Conservation (phyloP, 129 eudicot species). For the Flaveria brownii region DNA sequence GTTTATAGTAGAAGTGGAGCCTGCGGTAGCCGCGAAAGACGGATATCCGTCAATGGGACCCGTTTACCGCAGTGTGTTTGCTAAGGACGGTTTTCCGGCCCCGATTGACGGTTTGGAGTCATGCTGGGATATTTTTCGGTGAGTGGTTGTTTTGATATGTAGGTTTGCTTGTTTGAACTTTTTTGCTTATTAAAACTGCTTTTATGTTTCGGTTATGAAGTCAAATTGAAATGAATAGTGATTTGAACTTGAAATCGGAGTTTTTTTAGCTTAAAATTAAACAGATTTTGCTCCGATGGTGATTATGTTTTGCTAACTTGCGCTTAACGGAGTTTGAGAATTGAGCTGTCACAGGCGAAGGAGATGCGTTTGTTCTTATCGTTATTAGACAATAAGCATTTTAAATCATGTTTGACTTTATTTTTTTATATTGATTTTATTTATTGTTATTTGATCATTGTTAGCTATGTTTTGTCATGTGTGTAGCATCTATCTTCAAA, state of each 20-base stretch:
- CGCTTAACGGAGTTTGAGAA: too few relatives aligned
- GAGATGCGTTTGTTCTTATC: neutral
- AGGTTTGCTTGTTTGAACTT: neutral
- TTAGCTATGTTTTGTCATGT: neutral
- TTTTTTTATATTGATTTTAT: neutral
- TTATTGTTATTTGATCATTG: slow-evolving; percentile 6
- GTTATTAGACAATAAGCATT: neutral
- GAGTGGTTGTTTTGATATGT: slow-evolving; percentile 26
- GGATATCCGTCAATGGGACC: slow-evolving; percentile 80
- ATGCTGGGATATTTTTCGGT: slow-evolving; percentile 96
- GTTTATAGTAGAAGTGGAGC: slow-evolving; percentile 67
- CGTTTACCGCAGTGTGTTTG: slow-evolving; percentile 63
- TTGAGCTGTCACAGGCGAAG: too few relatives aligned
- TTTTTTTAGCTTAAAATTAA: neutral
- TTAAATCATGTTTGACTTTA: slow-evolving; percentile 19
- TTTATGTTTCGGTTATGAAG: neutral
- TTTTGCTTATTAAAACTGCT: too few relatives aligned
- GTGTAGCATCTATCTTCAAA: slow-evolving; percentile 10
- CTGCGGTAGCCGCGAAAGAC: slow-evolving; percentile 55
- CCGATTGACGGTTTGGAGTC: slow-evolving; percentile 58
- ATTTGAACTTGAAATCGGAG: neutral
- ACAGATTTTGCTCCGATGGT: neutral
- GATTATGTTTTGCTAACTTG: neutral
- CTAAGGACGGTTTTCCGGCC: slow-evolving; percentile 66
- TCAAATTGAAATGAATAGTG: neutral